phyloP scores from a whole-genome alignment of 495 filamentous ascomycete species.

The Penicillium bovifimosum region DNA sequence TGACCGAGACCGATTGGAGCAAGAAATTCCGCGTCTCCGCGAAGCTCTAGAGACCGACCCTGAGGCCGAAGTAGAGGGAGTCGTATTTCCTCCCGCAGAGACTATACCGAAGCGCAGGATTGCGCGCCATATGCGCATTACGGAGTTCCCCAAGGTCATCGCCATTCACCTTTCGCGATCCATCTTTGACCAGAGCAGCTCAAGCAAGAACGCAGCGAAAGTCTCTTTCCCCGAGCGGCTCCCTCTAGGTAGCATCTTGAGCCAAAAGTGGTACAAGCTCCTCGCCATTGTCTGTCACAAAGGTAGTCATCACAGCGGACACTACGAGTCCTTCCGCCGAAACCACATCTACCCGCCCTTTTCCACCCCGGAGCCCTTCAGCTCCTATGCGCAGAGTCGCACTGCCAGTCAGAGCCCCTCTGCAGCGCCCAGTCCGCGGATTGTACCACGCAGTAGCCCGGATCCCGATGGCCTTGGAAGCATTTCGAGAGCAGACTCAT shows the following conservation, averaged over 20 bases:
- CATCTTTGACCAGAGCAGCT: conserved; percentile 74
- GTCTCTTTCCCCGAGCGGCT: conserved; percentile 84
- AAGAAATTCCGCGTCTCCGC: conserved; percentile 51
- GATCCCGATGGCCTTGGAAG: conserved; percentile 25
- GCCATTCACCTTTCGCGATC: conserved; percentile 90
- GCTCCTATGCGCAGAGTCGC: conserved; percentile 60
- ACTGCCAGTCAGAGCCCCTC: conserved; percentile 45
- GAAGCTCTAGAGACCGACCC: conserved; percentile 68
- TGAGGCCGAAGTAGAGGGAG: conserved; percentile 64
- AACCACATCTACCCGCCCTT: conserved; percentile 72
- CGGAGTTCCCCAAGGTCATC: conserved; percentile 78
- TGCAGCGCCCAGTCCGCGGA: conserved; percentile 37
- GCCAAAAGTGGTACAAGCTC: conserved; percentile 74
- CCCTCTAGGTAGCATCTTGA: conserved; percentile 71
- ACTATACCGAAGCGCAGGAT: conserved; percentile 77
- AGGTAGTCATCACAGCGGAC: conserved; percentile 90
- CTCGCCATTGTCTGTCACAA: conserved; percentile 89
- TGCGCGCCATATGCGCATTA: conserved; percentile 78
- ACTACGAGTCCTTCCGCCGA: conserved; percentile 96
- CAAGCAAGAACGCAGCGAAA: conserved; percentile 89
- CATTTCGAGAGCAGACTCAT: conserved; percentile 36
- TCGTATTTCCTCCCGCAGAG: conserved; percentile 67
- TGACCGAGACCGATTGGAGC: conserved; percentile 49
- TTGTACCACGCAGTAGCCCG: conserved; percentile 24
- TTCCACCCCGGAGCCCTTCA: conserved; percentile 74